Base-by-base conservation (phyloP, 2,329 filamentous ascomycete species). In the Aspergillus eucalypticola region DNA sequence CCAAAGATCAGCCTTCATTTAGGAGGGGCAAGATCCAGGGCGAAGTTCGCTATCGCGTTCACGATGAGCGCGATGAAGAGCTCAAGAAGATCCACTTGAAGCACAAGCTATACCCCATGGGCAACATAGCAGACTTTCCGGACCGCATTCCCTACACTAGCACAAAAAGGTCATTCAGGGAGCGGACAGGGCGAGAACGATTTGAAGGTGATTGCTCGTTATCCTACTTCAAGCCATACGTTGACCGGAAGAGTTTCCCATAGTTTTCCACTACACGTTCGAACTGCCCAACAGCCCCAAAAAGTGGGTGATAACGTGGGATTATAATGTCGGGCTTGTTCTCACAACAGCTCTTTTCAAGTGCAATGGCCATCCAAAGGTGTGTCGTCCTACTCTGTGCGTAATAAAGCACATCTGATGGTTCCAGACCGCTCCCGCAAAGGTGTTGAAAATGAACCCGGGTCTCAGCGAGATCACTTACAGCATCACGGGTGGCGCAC, bases 281-380 rank as follows among this genome's bases (percentile, higher is more conserved):
- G 85, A 82, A 66, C 74, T 89, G 3, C 90, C 90, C 0, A 85
- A 90, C 49, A 83, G 88, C 8, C 29, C 25, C 2, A 83, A 82
- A 64, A 82, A 85, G 55, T 93, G 90, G 73, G 86, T 85, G 0
- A 88, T 98, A 62, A 92, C 97, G 86, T 99, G 95, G 95, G 95
- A 99, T 76, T 97, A 97, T 79, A 94, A 96, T 69, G 87, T 94
- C 63, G 95, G 95, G 8, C 87, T 98, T 29, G 93, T 98, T 63
- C 88, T 94, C 63, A 96, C 96, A 76, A 97, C 93, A 2, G 90
- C 92, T 27, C 91, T 98, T 73, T 98, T 98, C 84, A 96, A 96
- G 75, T 92, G 90, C 66, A 89, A 88, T 73, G 88, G 89, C 64
- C 94, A 94, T 72, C 85, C 89, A 65, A 99, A 99, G 87, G 94